Conservation (phyloP, 768 basidiomycete species). For the Rhizopogon vinicolor region DNA sequence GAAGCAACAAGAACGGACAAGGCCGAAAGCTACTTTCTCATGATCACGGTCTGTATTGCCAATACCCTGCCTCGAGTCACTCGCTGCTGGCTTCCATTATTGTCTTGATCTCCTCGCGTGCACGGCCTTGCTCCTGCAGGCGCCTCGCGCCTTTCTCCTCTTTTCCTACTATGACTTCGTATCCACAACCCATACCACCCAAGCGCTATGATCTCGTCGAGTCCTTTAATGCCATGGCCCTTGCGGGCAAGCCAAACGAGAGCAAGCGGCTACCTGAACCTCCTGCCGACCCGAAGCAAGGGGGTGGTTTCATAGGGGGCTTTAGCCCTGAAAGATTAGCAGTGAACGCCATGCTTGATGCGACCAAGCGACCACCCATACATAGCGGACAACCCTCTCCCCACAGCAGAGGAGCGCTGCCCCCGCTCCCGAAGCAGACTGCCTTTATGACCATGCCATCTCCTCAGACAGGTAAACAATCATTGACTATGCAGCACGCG, state of each 20-base stretch:
- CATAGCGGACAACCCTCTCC: conserved; percentile 2
- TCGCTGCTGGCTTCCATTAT: conserved; percentile 9
- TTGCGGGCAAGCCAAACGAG: conserved; percentile 17
- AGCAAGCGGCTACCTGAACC: conserved; percentile 14
- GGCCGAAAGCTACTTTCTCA: conserved; percentile 3
- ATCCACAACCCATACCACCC: conserved; percentile 7
- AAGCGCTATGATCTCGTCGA: conserved; percentile 25
- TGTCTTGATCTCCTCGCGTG: conserved; percentile 1
- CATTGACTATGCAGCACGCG: conserved; percentile 35
- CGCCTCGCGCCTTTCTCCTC: neutral
- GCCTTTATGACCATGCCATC: conserved; percentile 30
- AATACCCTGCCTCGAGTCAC: conserved; percentile 13
- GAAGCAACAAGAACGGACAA: conserved; percentile 5
- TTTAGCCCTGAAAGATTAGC: conserved; percentile 28
- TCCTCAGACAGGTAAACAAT: conserved; percentile 27
- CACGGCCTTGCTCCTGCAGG: conserved; percentile 2
- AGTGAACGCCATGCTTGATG: conserved; percentile 6
- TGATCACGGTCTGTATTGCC: conserved; percentile 11
- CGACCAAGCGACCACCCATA: conserved; percentile 6
- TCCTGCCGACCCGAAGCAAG: neutral
- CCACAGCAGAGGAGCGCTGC: conserved; percentile 9
- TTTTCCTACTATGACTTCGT: neutral
- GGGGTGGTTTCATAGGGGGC: conserved; percentile 42
- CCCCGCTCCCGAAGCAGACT: conserved; percentile 21
- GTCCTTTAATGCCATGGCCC: conserved; percentile 28